phyloP scores from a whole-genome alignment of 2,329 filamentous ascomycete species.

The Mycosphaerella arachidis region DNA sequence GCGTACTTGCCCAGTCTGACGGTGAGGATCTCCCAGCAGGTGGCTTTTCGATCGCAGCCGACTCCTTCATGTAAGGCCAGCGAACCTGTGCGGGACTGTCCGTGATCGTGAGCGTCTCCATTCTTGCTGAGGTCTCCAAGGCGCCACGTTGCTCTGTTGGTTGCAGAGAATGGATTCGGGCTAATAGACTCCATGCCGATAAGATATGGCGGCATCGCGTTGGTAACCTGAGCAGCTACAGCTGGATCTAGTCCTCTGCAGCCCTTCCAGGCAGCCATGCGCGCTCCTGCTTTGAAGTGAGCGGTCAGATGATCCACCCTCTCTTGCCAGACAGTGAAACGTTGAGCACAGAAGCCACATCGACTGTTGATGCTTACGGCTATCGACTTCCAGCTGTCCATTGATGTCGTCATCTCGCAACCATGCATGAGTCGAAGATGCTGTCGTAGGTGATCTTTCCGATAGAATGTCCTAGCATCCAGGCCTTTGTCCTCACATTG shows the following conservation, averaged over 20 bases:
- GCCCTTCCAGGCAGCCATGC: constrained; percentile 53
- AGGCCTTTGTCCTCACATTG: constrained; percentile 63
- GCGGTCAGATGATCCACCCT: constrained; percentile 51
- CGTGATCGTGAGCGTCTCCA: not conserved
- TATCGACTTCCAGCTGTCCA: constrained; percentile 61
- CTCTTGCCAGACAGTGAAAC: constrained; percentile 49
- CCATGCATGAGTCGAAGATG: constrained; percentile 58
- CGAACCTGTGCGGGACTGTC: not conserved
- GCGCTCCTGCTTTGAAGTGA: constrained; percentile 51
- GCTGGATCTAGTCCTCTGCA: constrained; percentile 50
- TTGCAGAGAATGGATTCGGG: constrained; percentile 46
- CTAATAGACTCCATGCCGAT: constrained; percentile 46
- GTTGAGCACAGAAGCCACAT: constrained; percentile 51
- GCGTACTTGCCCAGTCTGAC: constrained; percentile 44
- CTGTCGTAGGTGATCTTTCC: constrained; percentile 60
- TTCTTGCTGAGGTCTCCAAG: constrained; percentile 2
- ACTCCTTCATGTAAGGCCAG: not conserved
- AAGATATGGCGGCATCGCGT: constrained; percentile 50
- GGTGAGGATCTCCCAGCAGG: constrained; percentile 49
- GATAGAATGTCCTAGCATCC: constrained; percentile 60
- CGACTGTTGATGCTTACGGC: constrained; percentile 51
- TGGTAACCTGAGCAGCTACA: constrained; percentile 46
- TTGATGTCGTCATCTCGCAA: constrained; percentile 57
- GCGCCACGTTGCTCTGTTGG: constrained; percentile 25
- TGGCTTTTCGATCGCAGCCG: constrained; percentile 23